Evolutionary conservation across 1,284 basidiomycete species (phyloP).

Genomic region (Austropuccinia psidii): DNA sequence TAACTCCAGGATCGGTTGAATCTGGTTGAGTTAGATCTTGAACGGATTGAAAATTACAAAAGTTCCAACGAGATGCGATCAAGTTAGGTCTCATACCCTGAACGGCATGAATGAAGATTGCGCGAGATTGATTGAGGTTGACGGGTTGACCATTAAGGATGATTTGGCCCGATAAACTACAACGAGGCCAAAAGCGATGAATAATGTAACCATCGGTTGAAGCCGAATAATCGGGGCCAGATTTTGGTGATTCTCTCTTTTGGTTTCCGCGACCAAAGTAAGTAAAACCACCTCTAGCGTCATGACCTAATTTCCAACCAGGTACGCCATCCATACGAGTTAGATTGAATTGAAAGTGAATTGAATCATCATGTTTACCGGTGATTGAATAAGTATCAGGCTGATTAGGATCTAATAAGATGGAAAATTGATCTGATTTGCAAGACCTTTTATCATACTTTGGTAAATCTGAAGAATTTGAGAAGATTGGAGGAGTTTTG

Average conservation of each 20-base stretch:
- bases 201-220: constrained; percentile 70
- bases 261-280: constrained; percentile 62
- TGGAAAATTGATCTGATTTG: constrained; percentile 81
- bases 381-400: constrained; percentile 71
- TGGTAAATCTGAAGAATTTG: constrained; percentile 50
- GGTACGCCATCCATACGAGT: constrained; percentile 62
- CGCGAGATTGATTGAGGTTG: constrained; percentile 61
- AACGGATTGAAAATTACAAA: constrained; percentile 66
- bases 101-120: constrained; percentile 91
- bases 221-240: constrained; percentile 52
- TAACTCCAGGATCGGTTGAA: constrained; percentile 55
- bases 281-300: constrained; percentile 77
- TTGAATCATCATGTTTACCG: constrained; percentile 68
- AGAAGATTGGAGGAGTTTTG: constrained; percentile 60
- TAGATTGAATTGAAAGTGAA: constrained; percentile 72
- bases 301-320: constrained; percentile 87
- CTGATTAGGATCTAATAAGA: constrained; percentile 52
- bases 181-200: constrained; percentile 82
- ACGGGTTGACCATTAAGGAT: constrained; percentile 62
- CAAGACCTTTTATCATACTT: constrained; percentile 65
- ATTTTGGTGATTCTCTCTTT: constrained; percentile 49
- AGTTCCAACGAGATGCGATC: constrained; percentile 91
- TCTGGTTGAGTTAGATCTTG: constrained; percentile 39
- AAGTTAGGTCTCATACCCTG: constrained; percentile 97
- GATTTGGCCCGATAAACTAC: constrained; percentile 62